Evolutionary conservation across 495 filamentous ascomycete species (phyloP), one percentile per base, ranked within the genome.

Genomic region (Hypoxylon perforatum): DNA sequence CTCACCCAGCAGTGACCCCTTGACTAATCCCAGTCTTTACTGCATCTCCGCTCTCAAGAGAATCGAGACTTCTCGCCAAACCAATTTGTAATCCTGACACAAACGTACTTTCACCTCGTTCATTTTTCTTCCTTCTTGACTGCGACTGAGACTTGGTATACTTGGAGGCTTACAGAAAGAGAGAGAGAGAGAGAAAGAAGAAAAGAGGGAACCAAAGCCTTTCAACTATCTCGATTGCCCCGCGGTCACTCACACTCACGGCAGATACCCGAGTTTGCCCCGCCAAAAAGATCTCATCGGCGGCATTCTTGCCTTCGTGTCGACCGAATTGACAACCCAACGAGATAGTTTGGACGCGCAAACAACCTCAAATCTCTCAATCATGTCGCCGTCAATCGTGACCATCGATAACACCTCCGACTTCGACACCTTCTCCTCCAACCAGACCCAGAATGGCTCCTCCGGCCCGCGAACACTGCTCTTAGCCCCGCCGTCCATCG

Each of bases 401-500:
- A 75, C 69, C 7, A 74, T 81, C 42, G 78, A 81, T 55, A 80
- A 73, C 47, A 73, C 60, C 33, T 71, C 74, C 45, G 77, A 82
- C 74, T 81, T 81, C 61, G 64, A 66, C 50, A 63, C 73, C 55
- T 69, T 62, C 46, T 12, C 62, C 4, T 28, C 75, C 7, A 65
- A 42, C 49, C 28, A 61, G 4, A 63, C 45, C 14, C 57, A 61
- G 52, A 65, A 73, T 61, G 59, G 52, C 54, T 44, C 62, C 23
- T 70, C 65, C 12, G 48, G 45, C 10, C 44, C 66, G 11, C 78
- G 84, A 67, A 86, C 84, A 11, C 82, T 87, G 45, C 80, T 86
- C 33, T 77, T 87, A 42, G 84, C 84, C 10, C 84, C 84, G 12
- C 82, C 84, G 10, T 84, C 82, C 21, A 76, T 85, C 72, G 78